Base-by-base conservation (phyloP, 805 yeast genomes). In the Ogataea angusta region DNA sequence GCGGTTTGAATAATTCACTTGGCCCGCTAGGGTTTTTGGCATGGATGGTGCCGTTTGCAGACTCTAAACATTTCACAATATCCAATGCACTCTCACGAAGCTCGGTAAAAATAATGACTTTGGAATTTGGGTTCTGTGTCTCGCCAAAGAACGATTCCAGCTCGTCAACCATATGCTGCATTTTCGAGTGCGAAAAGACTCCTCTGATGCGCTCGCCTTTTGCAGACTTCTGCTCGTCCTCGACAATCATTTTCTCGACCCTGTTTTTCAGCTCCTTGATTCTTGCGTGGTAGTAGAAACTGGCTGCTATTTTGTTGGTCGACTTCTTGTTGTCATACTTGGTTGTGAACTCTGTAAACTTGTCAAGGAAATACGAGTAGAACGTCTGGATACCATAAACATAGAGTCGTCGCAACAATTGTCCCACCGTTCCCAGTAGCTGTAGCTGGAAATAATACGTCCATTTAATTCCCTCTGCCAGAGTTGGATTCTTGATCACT, bases 61-160 rank as follows among this genome's bases (percentile, higher is more conserved):
- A 51, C 48, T 83, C 91, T 34, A 80, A 63, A 38, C 72, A 73
- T 48, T 78, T 80, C 2, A 86, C 87, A 32, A 93, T 83, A 47
- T 90, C 97, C 29, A 86, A 65, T 0, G 98, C 99, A 4, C 96
- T 83, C 48, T 87, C 95, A 58, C 99, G 74, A 45, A 78, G 75
- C 57, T 90, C 96, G 0, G 95, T 85, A 60, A 93, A 93, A 0
- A 93, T 73, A 30, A 93, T 95, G 3, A 83, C 93, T 48, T 86
- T 75, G 1, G 95, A 84, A 38, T 79, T 74, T 2, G 59, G 51
- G 10, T 63, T 64, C 25, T 68, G 62, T 3, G 62, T 49, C 5
- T 61, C 54, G 3, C 60, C 54, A 46, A 82, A 80, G 53, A 87
- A 90, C 2, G 61, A 63, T 3, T 61, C 56, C 32, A 90, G 58